Evolutionary conservation across 1,284 basidiomycete genomes (phyloP).

Genomic region (Abortiporus biennis): DNA sequence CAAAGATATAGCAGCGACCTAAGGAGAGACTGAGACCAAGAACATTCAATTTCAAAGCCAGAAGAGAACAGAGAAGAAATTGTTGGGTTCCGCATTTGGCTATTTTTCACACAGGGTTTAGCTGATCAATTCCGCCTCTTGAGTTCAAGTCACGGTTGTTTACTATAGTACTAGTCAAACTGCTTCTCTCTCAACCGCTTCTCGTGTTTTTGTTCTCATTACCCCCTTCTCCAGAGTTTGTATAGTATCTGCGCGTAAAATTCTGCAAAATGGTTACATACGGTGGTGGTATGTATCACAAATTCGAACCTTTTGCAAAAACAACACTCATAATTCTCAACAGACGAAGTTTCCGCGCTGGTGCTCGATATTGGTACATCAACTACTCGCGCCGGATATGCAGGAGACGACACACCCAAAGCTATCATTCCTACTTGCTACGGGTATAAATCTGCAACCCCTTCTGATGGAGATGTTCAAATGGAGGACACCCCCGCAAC

Average conservation of each 20-base stretch:
- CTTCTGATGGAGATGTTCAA: constrained; percentile 42
- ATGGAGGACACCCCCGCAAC: constrained; percentile 44
- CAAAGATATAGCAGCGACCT: too few species aligned
- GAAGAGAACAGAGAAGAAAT: not conserved
- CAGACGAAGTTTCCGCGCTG: constrained; percentile 92
- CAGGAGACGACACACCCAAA: constrained; percentile 95
- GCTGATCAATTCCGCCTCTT: too few species aligned
- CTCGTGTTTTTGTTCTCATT: too few species aligned
- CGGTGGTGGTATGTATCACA: constrained; percentile 53
- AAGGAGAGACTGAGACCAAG: not conserved
- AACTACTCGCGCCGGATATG: constrained; percentile 90
- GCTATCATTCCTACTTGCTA: constrained; percentile 88
- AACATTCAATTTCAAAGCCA: not conserved
- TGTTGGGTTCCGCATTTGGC: too few species aligned
- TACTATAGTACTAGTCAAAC: too few species aligned
- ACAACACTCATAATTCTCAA: constrained; percentile 2
- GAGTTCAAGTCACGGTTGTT: too few species aligned
- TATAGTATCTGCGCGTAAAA: too few species aligned
- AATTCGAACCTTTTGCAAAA: not conserved
- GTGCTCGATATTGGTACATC: constrained; percentile 94
- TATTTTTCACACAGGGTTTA: too few species aligned
- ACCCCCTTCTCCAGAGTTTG: too few species aligned
- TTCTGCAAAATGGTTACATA: constrained; percentile 61
- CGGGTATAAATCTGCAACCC: constrained; percentile 50
- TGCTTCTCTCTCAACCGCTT: too few species aligned